Conservation (phyloP, 768 basidiomycete species). For the Lanmaoa rubissima region DNA sequence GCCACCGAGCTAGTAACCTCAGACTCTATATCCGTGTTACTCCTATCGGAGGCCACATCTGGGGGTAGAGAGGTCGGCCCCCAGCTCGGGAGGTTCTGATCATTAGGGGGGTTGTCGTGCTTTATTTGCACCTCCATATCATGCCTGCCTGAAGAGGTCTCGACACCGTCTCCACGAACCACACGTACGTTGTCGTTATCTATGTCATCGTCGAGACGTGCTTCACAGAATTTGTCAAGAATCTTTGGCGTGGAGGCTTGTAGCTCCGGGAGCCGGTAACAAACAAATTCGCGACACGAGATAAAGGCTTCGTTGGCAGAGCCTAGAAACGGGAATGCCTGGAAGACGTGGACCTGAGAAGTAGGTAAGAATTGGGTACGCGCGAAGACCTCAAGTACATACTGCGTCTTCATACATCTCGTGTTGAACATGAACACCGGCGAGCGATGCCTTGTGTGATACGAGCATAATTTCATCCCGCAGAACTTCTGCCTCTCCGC, state of each 20-base stretch:
- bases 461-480: conserved; percentile 89
- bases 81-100: conserved; percentile 55
- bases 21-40: neutral
- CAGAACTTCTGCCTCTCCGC: conserved; percentile 93
- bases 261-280: conserved; percentile 51
- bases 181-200: conserved; percentile 62
- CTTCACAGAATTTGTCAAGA: conserved; percentile 55
- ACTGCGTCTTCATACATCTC: conserved; percentile 93
- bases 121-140: conserved; percentile 40
- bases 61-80: conserved; percentile 22
- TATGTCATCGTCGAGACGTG: conserved; percentile 65
- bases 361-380: neutral
- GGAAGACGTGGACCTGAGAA: conserved; percentile 83
- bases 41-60: conserved; percentile 1
- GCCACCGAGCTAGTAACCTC: conserved; percentile 9
- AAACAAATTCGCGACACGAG: conserved; percentile 70
- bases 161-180: conserved; percentile 73
- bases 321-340: conserved; percentile 78
- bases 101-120: conserved; percentile 22
- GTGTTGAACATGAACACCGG: conserved; percentile 83
- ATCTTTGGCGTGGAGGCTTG: conserved; percentile 50
- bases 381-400: conserved; percentile 27
- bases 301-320: conserved; percentile 63
- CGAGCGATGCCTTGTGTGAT: conserved; percentile 87
- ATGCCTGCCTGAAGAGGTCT: conserved; percentile 42